These are phyloP conservation scores for Trichoderma pleuroti DNA, from an alignment of 2,329 filamentous ascomycete species.

Conservation along the genomic window DNA sequence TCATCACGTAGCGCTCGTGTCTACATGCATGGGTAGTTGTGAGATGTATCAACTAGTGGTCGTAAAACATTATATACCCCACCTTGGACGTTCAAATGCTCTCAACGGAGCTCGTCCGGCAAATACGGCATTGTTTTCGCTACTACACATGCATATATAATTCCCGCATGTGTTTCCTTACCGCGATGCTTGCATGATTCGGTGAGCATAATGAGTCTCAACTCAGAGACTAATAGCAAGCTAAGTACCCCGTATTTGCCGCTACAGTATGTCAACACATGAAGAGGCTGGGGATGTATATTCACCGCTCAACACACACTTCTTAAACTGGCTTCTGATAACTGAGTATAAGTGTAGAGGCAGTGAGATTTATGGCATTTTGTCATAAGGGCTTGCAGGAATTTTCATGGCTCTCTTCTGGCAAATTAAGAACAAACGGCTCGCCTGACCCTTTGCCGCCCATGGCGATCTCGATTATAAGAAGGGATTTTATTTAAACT, in stretches of 20 bases:
- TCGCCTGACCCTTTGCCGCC: not conserved
- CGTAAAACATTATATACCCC: not conserved
- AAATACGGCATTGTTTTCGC: not conserved
- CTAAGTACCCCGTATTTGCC: not conserved
- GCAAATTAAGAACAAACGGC: not conserved
- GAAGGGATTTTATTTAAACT: not conserved
- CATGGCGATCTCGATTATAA: not conserved
- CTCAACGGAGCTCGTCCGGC: not conserved
- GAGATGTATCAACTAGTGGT: not conserved
- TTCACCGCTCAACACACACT: not conserved
- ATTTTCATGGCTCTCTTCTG: not conserved
- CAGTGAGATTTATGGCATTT: not conserved
- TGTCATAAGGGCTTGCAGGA: not conserved
- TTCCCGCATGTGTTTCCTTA: not conserved
- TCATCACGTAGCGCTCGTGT: not conserved
- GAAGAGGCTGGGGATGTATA: not conserved
- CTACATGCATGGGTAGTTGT: not conserved
- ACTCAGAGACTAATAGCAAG: not conserved
- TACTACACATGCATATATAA: too few species aligned
- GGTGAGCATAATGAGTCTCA: not conserved
- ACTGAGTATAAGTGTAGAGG: not conserved
- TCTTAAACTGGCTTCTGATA: not conserved
- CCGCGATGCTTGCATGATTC: not conserved
- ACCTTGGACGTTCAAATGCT: not conserved
- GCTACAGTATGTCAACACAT: not conserved